phyloP scores from a whole-genome alignment of 73 alveolate species.

The Breviolum minutum region DNA sequence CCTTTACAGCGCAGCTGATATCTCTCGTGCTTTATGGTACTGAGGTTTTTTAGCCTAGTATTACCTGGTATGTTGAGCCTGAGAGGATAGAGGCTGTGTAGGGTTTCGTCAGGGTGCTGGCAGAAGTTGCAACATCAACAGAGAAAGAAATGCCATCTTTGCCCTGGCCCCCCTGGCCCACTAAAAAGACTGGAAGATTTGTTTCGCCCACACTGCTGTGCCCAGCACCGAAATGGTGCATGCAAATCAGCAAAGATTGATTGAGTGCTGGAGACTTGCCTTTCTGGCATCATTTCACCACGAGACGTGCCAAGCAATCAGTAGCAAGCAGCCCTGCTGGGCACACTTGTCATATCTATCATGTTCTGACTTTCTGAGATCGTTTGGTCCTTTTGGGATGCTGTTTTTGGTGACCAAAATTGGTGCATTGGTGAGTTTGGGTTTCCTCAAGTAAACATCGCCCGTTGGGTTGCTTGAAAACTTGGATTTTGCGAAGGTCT shows the following conservation, averaged over 20 bases:
- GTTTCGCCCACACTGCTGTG: constrained; percentile 7
- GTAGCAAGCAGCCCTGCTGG: not conserved
- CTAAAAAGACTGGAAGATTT: not conserved
- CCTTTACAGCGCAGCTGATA: too few species aligned
- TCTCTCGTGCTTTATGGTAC: not conserved
- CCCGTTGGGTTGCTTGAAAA: constrained; percentile 8
- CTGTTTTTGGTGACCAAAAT: too few species aligned
- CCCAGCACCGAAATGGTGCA: constrained; percentile 69
- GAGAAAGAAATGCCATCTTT: not conserved
- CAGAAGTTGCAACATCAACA: not conserved
- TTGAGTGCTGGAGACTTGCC: not conserved
- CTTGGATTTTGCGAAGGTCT: constrained; percentile 57
- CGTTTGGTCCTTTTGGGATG: too few species aligned
- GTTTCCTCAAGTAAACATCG: not conserved
- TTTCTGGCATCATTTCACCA: constrained; percentile 6
- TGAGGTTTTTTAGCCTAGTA: constrained; percentile 2
- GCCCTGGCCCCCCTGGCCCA: not conserved
- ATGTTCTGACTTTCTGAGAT: too few species aligned
- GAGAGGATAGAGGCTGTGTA: not conserved
- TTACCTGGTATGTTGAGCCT: not conserved
- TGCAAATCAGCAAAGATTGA: constrained; percentile 42
- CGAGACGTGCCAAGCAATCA: constrained; percentile 3
- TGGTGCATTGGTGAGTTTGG: not conserved
- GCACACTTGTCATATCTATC: not conserved
- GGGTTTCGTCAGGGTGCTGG: not conserved